phyloP scores from a whole-genome alignment of 331 rosid genomes.

The Quercus phellos region DNA sequence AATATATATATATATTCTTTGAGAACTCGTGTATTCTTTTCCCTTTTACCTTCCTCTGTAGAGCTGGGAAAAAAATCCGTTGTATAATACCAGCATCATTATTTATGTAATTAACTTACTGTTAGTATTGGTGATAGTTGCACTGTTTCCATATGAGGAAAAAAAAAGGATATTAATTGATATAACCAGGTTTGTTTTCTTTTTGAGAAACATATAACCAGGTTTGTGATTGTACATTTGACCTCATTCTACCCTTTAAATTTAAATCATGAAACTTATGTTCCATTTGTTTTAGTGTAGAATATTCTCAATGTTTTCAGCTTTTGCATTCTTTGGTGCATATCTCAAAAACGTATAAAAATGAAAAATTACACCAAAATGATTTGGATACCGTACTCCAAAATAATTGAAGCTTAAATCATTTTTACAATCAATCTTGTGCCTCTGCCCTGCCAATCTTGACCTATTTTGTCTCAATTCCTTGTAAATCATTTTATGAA shows the following conservation, averaged over 20 bases:
- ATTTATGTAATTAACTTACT: slow-evolving; percentile 55
- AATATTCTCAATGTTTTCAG: too few species aligned
- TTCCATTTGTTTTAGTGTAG: too few species aligned
- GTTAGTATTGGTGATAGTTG: slow-evolving; percentile 32
- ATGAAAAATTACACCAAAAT: too few species aligned
- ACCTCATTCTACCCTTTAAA: background rate
- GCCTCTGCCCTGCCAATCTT: too few species aligned
- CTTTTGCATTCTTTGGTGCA: too few species aligned
- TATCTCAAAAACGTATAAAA: too few species aligned
- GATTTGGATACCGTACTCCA: too few species aligned
- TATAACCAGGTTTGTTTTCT: background rate
- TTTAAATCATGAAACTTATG: too few species aligned
- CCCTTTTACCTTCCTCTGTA: slow-evolving; percentile 30
- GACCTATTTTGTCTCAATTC: too few species aligned
- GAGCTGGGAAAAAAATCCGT: slow-evolving; percentile 20
- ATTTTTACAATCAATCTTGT: too few species aligned
- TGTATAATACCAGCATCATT: slow-evolving; percentile 28
- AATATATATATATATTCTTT: slow-evolving; percentile 41
- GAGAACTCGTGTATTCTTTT: slow-evolving; percentile 49
- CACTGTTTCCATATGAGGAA: slow-evolving; percentile 22
- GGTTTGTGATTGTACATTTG: background rate
- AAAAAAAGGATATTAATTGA: background rate
- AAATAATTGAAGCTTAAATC: too few species aligned
- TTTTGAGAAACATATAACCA: background rate
- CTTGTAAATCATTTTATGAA: too few species aligned